phyloP scores from a whole-genome alignment of 768 basidiomycete genomes.

The Fibroporia radiculosa region DNA sequence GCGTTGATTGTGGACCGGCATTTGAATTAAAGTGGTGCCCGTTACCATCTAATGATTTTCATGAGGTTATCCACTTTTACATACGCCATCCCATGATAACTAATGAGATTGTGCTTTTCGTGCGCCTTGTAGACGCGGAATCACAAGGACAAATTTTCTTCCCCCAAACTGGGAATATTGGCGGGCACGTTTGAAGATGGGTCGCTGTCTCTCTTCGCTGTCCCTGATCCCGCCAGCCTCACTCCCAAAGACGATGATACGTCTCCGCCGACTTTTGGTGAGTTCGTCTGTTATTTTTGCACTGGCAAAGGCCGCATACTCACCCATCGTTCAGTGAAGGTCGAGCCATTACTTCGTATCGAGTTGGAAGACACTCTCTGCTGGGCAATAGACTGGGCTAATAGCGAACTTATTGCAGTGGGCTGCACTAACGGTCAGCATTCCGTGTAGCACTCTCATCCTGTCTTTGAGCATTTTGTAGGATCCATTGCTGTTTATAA shows the following conservation, averaged over 20 bases:
- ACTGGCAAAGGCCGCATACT: not conserved
- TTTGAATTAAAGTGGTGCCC: constrained; percentile 92
- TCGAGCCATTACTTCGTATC: constrained; percentile 63
- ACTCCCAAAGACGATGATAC: not conserved
- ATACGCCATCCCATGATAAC: not conserved
- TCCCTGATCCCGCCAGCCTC: constrained; percentile 61
- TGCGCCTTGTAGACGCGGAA: not conserved
- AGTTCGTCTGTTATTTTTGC: constrained; percentile 13
- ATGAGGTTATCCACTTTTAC: constrained; percentile 21
- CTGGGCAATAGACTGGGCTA: constrained; percentile 85
- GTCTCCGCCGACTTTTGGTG: constrained; percentile 41
- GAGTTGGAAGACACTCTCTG: constrained; percentile 71
- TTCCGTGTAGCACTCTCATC: not conserved
- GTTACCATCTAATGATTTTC: constrained; percentile 65
- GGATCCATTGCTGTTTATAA: constrained; percentile 29
- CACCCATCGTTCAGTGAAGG: constrained; percentile 24
- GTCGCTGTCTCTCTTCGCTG: constrained; percentile 63
- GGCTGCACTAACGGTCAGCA: constrained; percentile 75
- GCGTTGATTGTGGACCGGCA: constrained; percentile 73
- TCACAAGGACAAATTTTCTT: not conserved
- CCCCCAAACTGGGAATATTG: constrained; percentile 71
- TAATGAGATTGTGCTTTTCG: no score
- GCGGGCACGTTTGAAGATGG: constrained; percentile 88
- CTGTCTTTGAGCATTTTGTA: constrained; percentile 2
- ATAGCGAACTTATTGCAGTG: constrained; percentile 72